Conservation (phyloP, 768 basidiomycete species). For the Leucosporidium scottii region DNA sequence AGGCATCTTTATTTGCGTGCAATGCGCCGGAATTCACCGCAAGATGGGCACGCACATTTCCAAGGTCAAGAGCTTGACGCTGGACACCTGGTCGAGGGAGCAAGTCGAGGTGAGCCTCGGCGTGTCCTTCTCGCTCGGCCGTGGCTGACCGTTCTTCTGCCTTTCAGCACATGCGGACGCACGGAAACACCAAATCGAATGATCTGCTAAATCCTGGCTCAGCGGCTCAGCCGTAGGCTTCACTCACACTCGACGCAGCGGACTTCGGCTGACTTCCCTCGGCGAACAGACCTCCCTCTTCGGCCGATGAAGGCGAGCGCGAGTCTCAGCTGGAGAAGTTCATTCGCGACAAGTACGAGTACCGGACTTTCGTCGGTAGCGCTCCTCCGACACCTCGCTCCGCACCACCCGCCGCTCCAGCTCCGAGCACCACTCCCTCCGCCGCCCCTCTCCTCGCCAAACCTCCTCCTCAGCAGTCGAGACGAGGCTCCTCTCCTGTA, state of each 20-base stretch:
- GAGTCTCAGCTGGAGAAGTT: constrained; percentile 87
- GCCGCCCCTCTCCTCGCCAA: too few species aligned
- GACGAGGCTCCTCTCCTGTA: neutral
- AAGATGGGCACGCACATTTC: constrained; percentile 90
- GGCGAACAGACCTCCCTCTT: constrained; percentile 47
- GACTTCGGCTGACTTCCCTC: neutral
- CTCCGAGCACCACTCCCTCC: constrained; percentile 24
- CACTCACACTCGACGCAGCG: too few species aligned
- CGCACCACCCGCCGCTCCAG: constrained; percentile 47
- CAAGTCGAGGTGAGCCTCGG: constrained; percentile 63
- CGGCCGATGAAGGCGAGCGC: constrained; percentile 66
- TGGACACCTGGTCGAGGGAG: constrained; percentile 82
- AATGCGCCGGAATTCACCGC: constrained; percentile 84
- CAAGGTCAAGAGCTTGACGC: constrained; percentile 90
- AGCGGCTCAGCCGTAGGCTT: constrained; percentile 53
- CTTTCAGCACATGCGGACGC: constrained; percentile 63
- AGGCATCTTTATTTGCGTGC: constrained; percentile 75
- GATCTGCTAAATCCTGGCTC: constrained; percentile 70
- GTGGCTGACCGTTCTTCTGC: constrained; percentile 25
- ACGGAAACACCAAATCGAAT: constrained; percentile 78
- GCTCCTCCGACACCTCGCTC: constrained; percentile 47
- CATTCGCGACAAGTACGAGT: constrained; percentile 69
- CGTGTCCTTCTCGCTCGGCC: constrained; percentile 9
- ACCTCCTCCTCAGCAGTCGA: too few species aligned
- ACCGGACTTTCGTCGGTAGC: constrained; percentile 55